Evolutionary conservation across 2,329 filamentous ascomycete species (phyloP).

Genomic region (Xylariomycetidae sp.): DNA sequence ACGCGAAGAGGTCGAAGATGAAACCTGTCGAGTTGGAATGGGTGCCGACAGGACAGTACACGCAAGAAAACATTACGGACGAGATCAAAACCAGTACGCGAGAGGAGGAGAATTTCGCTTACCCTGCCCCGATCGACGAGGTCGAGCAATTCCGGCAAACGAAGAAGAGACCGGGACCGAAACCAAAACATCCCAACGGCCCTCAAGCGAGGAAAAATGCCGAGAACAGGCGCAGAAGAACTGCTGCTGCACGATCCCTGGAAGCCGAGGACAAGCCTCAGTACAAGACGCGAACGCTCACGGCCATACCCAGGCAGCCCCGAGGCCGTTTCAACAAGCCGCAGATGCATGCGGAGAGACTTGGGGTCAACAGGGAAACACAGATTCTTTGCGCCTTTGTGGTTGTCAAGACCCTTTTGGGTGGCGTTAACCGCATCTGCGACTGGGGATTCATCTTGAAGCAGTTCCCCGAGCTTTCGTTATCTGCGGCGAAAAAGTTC

Average conservation of each 20-base stretch:
- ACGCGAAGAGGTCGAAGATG: slow-evolving; percentile 17
- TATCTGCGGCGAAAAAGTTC: slow-evolving; percentile 46
- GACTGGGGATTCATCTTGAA: slow-evolving; percentile 56
- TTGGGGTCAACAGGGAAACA: slow-evolving; percentile 35
- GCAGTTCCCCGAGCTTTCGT: slow-evolving; percentile 47
- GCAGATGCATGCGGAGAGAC: slow-evolving; percentile 22
- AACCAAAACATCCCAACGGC: slow-evolving; percentile 1
- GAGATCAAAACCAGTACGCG: slow-evolving; percentile 24
- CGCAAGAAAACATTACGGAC: slow-evolving; percentile 36
- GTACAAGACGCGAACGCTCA: slow-evolving; percentile 25
- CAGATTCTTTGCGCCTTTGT: slow-evolving; percentile 53
- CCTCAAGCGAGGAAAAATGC: slow-evolving; percentile 3
- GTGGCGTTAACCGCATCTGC: slow-evolving; percentile 52
- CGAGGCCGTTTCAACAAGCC: slow-evolving; percentile 28
- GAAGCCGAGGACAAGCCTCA: slow-evolving; percentile 14
- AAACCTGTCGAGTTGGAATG: slow-evolving; percentile 28
- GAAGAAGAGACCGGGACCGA: slow-evolving; percentile 1
- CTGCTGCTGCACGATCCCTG: background rate
- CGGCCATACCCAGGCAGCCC: slow-evolving; percentile 21
- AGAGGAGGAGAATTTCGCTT: slow-evolving; percentile 24
- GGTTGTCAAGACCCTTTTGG: slow-evolving; percentile 50
- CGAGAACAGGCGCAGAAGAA: slow-evolving; percentile 3
- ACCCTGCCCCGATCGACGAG: no score
- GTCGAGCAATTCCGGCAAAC: slow-evolving; percentile 6
- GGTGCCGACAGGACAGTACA: slow-evolving; percentile 34